These are phyloP conservation scores for Wolfiporia cocos DNA, from an alignment of 1,284 basidiomycete genomes.

Conservation along the genomic window DNA sequence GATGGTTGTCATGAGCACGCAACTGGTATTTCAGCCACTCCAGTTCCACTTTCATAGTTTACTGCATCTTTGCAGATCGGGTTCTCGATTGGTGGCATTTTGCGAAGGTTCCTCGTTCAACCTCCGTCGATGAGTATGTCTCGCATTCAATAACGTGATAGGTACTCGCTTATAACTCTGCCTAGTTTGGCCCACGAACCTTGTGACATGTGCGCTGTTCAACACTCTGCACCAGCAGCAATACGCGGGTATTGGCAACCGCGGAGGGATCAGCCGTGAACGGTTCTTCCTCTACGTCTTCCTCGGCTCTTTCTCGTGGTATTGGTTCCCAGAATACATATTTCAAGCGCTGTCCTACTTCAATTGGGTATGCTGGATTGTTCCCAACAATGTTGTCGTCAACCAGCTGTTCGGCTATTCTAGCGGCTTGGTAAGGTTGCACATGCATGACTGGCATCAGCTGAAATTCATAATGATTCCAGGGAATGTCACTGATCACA, in stretches of 20 bases:
- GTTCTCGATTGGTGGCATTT: constrained; percentile 60
- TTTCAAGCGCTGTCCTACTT: constrained; percentile 43
- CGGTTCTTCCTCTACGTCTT: constrained; percentile 46
- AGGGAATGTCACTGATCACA: constrained; percentile 38
- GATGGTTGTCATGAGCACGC: constrained; percentile 46
- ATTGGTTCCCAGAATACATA: constrained; percentile 46
- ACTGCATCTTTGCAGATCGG: constrained; percentile 36
- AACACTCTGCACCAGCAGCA: constrained; percentile 53
- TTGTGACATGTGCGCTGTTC: constrained; percentile 52
- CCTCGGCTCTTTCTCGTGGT: constrained; percentile 36
- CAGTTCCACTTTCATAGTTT: neutral
- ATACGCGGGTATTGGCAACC: constrained; percentile 41
- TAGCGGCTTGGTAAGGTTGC: constrained; percentile 26
- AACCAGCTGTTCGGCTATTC: constrained; percentile 38
- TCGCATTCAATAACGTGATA: neutral
- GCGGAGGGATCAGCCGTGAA: constrained; percentile 39
- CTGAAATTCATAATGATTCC: neutral
- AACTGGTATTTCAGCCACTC: constrained; percentile 30
- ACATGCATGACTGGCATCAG: neutral
- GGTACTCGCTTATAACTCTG: neutral
- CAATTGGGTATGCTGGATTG: constrained; percentile 58
- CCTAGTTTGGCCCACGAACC: constrained; percentile 69
- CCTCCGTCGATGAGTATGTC: constrained; percentile 69
- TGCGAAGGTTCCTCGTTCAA: constrained; percentile 61
- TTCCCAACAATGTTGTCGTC: constrained; percentile 33